Conservation (phyloP, 805 yeast genomes). For the Ogataea ganodermae region DNA sequence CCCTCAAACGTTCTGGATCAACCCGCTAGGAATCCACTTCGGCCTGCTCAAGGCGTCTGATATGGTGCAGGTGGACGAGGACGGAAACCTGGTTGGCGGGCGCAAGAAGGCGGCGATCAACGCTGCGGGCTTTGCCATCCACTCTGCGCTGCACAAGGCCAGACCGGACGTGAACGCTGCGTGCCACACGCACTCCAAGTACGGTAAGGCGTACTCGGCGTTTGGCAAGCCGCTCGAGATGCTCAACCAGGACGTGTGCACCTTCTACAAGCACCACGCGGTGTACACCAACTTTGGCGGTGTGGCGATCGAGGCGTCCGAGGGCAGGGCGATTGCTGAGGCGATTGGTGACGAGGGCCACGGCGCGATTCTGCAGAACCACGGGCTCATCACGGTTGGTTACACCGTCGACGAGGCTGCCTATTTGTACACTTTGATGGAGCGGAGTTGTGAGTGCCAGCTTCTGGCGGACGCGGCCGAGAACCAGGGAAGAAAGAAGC, state of each 20-base stretch:
- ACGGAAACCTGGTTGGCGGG: conserved; percentile 66
- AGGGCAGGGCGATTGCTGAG: conserved; percentile 61
- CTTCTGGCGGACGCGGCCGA: conserved; percentile 57
- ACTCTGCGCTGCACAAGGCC: conserved; percentile 64
- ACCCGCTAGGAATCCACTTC: conserved; percentile 83
- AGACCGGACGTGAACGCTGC: conserved; percentile 74
- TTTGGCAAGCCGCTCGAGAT: conserved; percentile 71
- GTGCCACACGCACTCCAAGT: conserved; percentile 66
- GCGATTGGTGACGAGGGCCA: conserved; percentile 62
- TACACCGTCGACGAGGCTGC: conserved; percentile 75
- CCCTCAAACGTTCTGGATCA: conserved; percentile 84
- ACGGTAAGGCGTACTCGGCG: conserved; percentile 65
- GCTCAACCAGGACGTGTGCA: conserved; percentile 78
- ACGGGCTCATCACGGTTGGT: conserved; percentile 73
- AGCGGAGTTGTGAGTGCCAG: conserved; percentile 66
- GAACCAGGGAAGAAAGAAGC: conserved; percentile 41
- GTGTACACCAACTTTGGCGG: conserved; percentile 77
- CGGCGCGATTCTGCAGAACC: conserved; percentile 66
- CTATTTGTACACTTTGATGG: conserved; percentile 61
- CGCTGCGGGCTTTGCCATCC: conserved; percentile 72
- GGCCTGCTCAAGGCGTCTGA: conserved; percentile 58
- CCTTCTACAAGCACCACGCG: conserved; percentile 62
- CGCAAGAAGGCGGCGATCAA: conserved; percentile 51
- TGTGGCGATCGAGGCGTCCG: conserved; percentile 67
- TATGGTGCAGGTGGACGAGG: conserved; percentile 62